Evolutionary conservation across 2,329 filamentous ascomycete genomes (phyloP), one percentile per base, ranked within the genome.

Genomic region (Colletotrichum truncatum): DNA sequence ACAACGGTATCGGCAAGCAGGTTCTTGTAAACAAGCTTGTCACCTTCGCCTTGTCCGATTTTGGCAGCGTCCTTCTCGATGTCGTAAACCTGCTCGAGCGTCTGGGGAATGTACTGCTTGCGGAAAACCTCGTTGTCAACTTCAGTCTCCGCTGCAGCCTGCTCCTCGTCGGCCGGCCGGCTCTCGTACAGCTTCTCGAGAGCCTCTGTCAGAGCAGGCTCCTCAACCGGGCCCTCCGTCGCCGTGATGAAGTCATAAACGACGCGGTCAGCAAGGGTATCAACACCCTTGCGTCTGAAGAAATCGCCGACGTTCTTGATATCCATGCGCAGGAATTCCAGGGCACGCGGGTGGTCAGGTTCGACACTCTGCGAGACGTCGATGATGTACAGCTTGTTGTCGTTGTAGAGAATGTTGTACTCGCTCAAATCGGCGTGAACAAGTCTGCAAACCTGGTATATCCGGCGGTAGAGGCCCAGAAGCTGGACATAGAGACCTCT

Each of bases 311-410:
- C 89, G 74, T 99, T 99, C 84, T 98, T 98, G 79, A 99, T 94
- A 75, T 99, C 96, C 94, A 98, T 98, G 32, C 96, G 90, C 72
- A 99, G 79, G 75, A 99, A 99, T 76, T 98, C 95, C 28, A 97
- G 85, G 2, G 93, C 95, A 63, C 93, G 88, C 0, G 96, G 96
- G 77, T 99, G 96, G 72, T 98, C 95, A 71, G 97, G 94, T 81
- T 98, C 97, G 18, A 99, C 96, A 74, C 92, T 96, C 81, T 99
- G 96, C 60, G 93, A 97, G 43, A 99, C 96, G 78, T 99, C 96
- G 77, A 99, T 99, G 73, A 99, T 91, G 83, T 93, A 97, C 1
- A 98, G 87, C 72, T 88, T 89, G 64, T 88, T 84, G 61, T 93
- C 86, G 81, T 98, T 87, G 81, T 97, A 99, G 18, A 99, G 86